These are phyloP conservation scores for Physcia stellaris DNA, from an alignment of 495 filamentous ascomycete genomes.

Conservation along the genomic window DNA sequence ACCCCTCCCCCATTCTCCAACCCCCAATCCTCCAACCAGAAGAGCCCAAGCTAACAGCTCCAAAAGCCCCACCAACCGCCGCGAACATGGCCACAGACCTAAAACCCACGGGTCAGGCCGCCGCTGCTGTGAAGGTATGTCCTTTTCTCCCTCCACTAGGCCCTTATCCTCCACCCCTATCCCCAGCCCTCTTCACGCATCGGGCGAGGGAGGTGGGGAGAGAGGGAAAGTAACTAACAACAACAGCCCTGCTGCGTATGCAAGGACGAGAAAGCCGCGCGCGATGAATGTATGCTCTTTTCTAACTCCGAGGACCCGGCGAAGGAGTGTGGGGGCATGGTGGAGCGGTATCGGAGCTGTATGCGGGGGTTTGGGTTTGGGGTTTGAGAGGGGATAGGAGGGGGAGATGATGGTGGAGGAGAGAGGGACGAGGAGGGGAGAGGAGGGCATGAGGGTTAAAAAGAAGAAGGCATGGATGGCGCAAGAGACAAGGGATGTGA, in stretches of 20 bases:
- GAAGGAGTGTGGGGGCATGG: constrained; percentile 62
- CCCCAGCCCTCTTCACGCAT: too few species aligned
- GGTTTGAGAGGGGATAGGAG: constrained; percentile 28
- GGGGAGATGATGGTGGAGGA: background rate
- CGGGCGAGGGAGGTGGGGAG: background rate
- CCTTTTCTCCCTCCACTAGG: background rate
- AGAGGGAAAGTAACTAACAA: constrained; percentile 1
- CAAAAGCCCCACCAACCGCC: constrained; percentile 14
- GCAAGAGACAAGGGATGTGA: too few species aligned
- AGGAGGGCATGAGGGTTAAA: background rate
- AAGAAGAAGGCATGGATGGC: too few species aligned
- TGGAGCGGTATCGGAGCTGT: constrained; percentile 77
- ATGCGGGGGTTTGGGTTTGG: constrained; percentile 93
- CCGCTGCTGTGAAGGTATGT: constrained; percentile 43
- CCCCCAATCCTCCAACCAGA: background rate
- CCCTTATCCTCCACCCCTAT: background rate
- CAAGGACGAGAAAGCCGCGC: constrained; percentile 79
- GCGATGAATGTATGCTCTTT: constrained; percentile 99
- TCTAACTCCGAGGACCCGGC: constrained; percentile 64
- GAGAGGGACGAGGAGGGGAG: background rate
- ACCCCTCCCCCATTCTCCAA: background rate
- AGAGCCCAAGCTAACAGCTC: background rate
- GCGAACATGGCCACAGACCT: constrained; percentile 27
- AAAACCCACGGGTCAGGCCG: constrained; percentile 25
- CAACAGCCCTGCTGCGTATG: constrained; percentile 88